Conservation (phyloP, 805 yeast species). For the Saturnispora galanensis region DNA sequence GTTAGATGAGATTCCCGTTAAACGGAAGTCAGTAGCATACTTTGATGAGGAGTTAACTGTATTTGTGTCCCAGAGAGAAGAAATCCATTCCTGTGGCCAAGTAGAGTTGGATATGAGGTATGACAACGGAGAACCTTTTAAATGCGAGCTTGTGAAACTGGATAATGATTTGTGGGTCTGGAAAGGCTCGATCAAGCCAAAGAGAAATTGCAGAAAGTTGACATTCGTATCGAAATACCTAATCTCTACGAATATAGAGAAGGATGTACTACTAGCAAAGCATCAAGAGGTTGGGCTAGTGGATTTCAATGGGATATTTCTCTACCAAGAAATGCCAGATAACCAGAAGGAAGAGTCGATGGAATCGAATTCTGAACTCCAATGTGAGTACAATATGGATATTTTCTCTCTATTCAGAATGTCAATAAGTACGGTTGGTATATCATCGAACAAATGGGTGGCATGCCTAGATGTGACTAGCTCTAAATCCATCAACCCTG, state of each 20-base stretch:
- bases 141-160: not conserved
- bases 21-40: conserved; percentile 27
- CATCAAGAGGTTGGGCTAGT: not conserved
- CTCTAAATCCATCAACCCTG: not conserved
- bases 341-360: not conserved
- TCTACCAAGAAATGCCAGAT: not conserved
- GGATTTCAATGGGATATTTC: not conserved
- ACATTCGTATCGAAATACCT: not conserved
- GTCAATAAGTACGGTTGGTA: conserved; percentile 1
- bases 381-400: conserved; percentile 4
- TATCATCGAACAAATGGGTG: not conserved
- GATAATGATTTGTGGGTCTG: not conserved
- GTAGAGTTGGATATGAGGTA: conserved; percentile 1
- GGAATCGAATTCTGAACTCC: not conserved
- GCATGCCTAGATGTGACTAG: conserved; percentile 2
- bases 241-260: not conserved
- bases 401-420: conserved; percentile 3
- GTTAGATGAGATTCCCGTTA: conserved; percentile 16
- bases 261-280: not conserved
- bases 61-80: conserved; percentile 3
- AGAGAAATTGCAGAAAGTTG: not conserved
- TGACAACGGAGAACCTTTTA: not conserved
- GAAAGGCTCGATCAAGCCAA: conserved; percentile 1
- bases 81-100: not conserved
- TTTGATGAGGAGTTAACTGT: conserved; percentile 14